These are phyloP conservation scores for Dioszegia crocea DNA, from an alignment of 768 basidiomycete species.

Conservation along the genomic window DNA sequence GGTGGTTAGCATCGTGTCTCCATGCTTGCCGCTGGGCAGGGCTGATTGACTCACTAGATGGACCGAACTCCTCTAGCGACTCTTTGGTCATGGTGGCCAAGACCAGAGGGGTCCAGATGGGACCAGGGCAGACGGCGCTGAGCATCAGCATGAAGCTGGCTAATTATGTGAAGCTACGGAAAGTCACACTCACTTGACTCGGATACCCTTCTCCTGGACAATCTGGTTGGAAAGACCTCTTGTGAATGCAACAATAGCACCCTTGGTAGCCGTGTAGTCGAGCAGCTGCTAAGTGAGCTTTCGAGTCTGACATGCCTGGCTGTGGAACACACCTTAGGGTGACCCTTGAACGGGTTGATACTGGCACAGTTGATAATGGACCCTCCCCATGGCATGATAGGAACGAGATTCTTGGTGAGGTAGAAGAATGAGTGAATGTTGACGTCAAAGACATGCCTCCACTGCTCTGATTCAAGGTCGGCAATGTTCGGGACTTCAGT, in stretches of 20 bases:
- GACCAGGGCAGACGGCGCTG: slow-evolving; percentile 28
- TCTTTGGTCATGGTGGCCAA: slow-evolving; percentile 49
- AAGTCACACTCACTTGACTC: slow-evolving; percentile 52
- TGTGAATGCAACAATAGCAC: slow-evolving; percentile 56
- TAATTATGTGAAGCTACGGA: not conserved
- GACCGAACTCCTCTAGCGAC: slow-evolving; percentile 44
- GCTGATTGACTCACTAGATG: slow-evolving; percentile 27
- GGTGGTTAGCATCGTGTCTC: not conserved
- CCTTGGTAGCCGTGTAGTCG: slow-evolving; percentile 60
- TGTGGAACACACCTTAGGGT: slow-evolving; percentile 45
- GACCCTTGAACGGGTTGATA: slow-evolving; percentile 54
- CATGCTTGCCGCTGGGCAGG: not conserved
- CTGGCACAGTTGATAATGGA: slow-evolving; percentile 54
- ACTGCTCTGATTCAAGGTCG: slow-evolving; percentile 52
- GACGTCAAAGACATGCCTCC: slow-evolving; percentile 50
- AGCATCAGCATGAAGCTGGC: not conserved
- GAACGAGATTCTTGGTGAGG: slow-evolving; percentile 54
- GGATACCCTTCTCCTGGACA: slow-evolving; percentile 55
- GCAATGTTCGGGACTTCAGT: slow-evolving; percentile 51
- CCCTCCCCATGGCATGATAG: slow-evolving; percentile 52
- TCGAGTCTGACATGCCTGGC: no score
- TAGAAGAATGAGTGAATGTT: slow-evolving; percentile 52
- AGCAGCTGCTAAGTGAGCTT: slow-evolving; percentile 48
- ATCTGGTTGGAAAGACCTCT: slow-evolving; percentile 57
- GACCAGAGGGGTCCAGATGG: slow-evolving; percentile 56